Evolutionary conservation across 2,329 filamentous ascomycete species (phyloP), one percentile per base, ranked within the genome.

Genomic region (Colletotrichum sp.): DNA sequence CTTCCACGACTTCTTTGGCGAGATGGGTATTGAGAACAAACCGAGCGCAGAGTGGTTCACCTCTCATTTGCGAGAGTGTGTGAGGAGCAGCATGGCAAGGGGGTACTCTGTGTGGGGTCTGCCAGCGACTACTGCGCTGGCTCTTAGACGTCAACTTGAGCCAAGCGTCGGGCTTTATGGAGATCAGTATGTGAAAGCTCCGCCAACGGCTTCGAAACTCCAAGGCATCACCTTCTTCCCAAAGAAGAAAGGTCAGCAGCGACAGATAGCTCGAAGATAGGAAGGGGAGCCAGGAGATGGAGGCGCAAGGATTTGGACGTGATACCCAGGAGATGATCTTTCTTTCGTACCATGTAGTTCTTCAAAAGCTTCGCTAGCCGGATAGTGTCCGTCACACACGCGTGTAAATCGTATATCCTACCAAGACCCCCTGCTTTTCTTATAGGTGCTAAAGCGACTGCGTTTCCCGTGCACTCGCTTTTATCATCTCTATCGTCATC

Each of bases 1-100:
- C 34, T 90, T 89, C 74, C 82, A 84, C 2, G 79, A 81, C 4
- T 89, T 90, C 71, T 74, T 89, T 34, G 66, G 43, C 1, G 82
- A 82, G 39, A 89, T 90, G 87, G 86, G 86, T 6, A 78, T 90
- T 5, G 68, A 69, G 2, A 70, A 73, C 0, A 43, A 81, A 1
- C 83, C 82, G 1, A 76, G 77, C 1, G 68, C 79, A 6, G 71
- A 67, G 12, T 76, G 16, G 10, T 84, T 87, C 72, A 86, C 83
- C 2, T 26, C 30, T 1, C 73, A 84, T 28, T 80, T 88, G 36
- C 82, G 83, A 18, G 76, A 78, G 7, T 85, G 85, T 6, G 82
- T 85, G 1, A 74, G 73, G 4, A 79, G 78, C 7, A 87, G 86
- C 68, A 78, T 83, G 71, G 64, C 73, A 7, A 82, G 79, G 57